Evolutionary conservation across 1,284 basidiomycete genomes (phyloP).

Genomic region (Termitomyces sp.): DNA sequence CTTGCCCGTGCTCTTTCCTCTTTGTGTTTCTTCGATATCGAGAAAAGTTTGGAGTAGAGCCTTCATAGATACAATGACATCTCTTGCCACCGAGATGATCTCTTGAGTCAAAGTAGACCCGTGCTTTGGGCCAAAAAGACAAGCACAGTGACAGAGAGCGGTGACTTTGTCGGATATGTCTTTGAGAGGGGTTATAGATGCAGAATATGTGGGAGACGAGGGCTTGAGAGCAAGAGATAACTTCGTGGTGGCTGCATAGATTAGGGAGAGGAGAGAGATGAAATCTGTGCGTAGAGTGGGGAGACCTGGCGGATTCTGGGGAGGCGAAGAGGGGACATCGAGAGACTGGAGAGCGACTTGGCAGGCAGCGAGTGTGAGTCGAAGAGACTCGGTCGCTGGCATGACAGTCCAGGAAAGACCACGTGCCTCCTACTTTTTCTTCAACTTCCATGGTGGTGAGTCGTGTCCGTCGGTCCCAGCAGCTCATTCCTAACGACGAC

Average conservation of each 20-base stretch:
- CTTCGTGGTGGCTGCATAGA: constrained; percentile 61
- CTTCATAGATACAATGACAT: constrained; percentile 35
- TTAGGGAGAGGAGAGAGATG: constrained; percentile 52
- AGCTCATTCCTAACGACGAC: neutral
- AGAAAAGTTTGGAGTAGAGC: constrained; percentile 32
- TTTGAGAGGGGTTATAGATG: constrained; percentile 49
- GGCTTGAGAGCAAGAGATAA: constrained; percentile 63
- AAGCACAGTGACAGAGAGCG: constrained; percentile 54
- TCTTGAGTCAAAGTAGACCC: constrained; percentile 54
- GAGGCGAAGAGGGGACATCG: constrained; percentile 15
- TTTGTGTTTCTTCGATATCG: constrained; percentile 21
- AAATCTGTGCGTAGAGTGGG: constrained; percentile 50
- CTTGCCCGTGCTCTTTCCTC: constrained; percentile 17
- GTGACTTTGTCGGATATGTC: constrained; percentile 52
- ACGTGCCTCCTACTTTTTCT: constrained; percentile 14
- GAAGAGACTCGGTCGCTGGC: constrained; percentile 1
- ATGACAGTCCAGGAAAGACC: neutral
- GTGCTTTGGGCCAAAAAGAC: constrained; percentile 45
- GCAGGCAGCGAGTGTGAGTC: constrained; percentile 36
- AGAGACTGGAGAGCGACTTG: constrained; percentile 34
- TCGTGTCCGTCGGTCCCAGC: constrained; percentile 15
- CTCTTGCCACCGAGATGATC: constrained; percentile 34
- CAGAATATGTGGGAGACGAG: constrained; percentile 47
- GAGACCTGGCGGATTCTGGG: constrained; percentile 25
- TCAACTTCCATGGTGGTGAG: constrained; percentile 16